Base-by-base conservation (phyloP, 352 stramenopile genomes). In the Globisporangium uncinulatum region DNA sequence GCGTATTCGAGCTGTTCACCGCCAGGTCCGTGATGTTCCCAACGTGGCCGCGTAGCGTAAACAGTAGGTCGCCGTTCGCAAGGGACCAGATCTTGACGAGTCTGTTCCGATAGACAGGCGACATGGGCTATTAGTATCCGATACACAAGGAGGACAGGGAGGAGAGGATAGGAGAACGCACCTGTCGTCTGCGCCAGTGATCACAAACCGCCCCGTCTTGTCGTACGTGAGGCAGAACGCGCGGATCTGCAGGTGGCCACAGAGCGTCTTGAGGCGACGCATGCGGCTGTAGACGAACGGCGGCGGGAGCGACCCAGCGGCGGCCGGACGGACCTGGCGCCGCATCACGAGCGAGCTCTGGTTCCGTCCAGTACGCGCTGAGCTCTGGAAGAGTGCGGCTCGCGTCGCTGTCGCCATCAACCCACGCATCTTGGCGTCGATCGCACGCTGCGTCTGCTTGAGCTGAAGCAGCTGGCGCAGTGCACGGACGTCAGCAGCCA, bases 81-180 rank as follows among this genome's bases (percentile, higher is more conserved):
- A 98, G 66, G 52, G 87, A 97, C 89, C 97, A 99, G 34, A 99
- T 85, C 69, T 99, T 98, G 32, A 98, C 91, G 14, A 99, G 72
- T 51, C 92, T 96, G 59, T 45, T 1, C 20, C 20, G 34, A 34
- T 2, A 34, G 32, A 3, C 4, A 31, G 17, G 1, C 11, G 13
- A 11, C 21, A 13, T 17, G 19, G 34, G 8, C 32, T 14, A 8
- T 45, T 32, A n/a, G 24, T 31, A 52, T 6, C 6, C 42, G 9
- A 39, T 5, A 60, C 61, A 44, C 29, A 8, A 63, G 49, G 17
- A 13, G 8, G 8, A 9, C 34, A 39, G 10, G 34, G 34, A 13
- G 34, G 8, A 7, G 8, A 39, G 34, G 34, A 13, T 39, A 13
- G 7, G 2, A 8, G 34, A 8, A 39, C 46, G 7, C 20, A 92